Percentiles rank a stretch among this genome's conserved stretches.
Evolutionary conservation across 2,329 filamentous ascomycete genomes (phyloP).

Genomic region (Talaromyces verruculosus): DNA sequence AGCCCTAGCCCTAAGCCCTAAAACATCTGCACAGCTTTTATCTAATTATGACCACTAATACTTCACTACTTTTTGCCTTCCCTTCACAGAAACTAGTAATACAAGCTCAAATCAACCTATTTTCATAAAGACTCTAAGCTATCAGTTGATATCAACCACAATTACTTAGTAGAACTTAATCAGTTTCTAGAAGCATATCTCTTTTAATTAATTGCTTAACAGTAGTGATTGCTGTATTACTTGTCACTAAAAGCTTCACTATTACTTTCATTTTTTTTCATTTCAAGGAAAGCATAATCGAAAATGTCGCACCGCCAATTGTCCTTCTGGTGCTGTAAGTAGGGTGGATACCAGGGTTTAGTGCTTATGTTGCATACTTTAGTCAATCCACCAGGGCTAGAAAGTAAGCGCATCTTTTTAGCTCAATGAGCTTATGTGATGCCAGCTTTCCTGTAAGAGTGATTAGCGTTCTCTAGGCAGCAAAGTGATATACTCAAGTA

Average conservation of each 20-base stretch:
- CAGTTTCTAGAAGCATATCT: neutral
- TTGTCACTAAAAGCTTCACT: neutral
- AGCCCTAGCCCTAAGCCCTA: slow-evolving; percentile 14
- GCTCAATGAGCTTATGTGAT: no score
- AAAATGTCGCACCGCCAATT: neutral
- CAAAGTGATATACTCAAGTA: neutral
- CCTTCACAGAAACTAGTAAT: neutral
- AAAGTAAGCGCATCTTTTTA: no score
- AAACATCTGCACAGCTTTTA: neutral
- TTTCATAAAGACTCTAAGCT: neutral
- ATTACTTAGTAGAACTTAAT: neutral
- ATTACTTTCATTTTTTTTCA: neutral
- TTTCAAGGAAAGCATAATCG: neutral
- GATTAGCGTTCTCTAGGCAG: neutral
- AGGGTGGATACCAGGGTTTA: neutral
- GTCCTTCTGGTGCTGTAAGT: neutral
- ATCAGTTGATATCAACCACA: neutral
- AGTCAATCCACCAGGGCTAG: no score
- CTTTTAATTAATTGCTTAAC: neutral
- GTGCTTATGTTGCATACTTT: neutral
- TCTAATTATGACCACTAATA: no score
- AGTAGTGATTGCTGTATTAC: neutral
- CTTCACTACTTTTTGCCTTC: neutral
- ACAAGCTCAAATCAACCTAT: neutral
- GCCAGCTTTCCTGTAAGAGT: neutral